Evolutionary conservation across 306 rosid genomes (phyloP).

Genomic region (Cucumis melo): DNA sequence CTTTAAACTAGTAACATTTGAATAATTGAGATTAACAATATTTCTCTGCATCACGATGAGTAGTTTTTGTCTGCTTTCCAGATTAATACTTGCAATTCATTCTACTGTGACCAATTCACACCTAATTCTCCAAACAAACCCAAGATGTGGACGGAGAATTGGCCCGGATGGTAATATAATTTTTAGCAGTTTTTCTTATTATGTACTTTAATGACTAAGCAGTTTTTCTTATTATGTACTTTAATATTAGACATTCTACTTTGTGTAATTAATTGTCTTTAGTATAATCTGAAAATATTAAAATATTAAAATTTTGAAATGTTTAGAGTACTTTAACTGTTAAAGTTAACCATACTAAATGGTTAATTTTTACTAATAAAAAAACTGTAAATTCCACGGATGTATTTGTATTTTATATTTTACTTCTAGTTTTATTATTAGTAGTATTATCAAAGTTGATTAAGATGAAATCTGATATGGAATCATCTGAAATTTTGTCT

Average conservation of each 20-base stretch:
- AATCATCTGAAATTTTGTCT: neutral
- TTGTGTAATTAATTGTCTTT: neutral
- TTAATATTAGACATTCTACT: neutral
- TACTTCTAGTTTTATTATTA: neutral
- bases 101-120: conserved; percentile 78
- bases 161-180: conserved; percentile 87
- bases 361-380: neutral
- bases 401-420: neutral
- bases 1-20: neutral
- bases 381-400: neutral
- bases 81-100: conserved; percentile 87
- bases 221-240: neutral
- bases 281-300: neutral
- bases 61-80: conserved; percentile 26
- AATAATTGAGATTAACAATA: neutral
- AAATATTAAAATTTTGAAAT: neutral
- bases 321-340: neutral
- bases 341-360: neutral
- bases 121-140: conserved; percentile 82
- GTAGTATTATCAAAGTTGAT: neutral
- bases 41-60: neutral
- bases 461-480: neutral
- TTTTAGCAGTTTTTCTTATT: neutral
- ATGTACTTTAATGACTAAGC: neutral
- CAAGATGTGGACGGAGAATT: conserved; percentile 93